Conservation (phyloP, 2,329 filamentous ascomycete species). For the Colletotrichum spinosum region DNA sequence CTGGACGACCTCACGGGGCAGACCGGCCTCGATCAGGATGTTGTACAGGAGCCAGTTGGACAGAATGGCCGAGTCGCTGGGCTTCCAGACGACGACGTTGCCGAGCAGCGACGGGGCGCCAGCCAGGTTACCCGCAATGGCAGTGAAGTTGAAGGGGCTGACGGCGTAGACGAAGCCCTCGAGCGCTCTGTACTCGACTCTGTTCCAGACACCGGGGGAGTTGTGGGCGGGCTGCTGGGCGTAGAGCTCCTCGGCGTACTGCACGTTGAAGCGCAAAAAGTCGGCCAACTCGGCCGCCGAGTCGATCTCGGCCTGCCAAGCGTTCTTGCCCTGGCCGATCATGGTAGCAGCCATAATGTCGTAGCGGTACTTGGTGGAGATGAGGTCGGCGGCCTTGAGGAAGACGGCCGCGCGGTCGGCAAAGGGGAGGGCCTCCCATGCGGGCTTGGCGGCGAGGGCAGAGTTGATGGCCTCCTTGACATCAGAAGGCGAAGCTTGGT, state of each 20-base stretch:
- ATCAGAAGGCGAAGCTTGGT: constrained; percentile 81
- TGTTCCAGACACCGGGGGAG: constrained; percentile 88
- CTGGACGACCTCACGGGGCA: constrained; percentile 91
- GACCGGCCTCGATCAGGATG: constrained; percentile 90
- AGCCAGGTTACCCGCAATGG: constrained; percentile 89
- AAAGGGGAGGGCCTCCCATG: constrained; percentile 90
- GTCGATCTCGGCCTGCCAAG: constrained; percentile 99
- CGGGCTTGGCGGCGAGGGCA: constrained; percentile 85
- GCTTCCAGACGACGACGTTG: constrained; percentile 97
- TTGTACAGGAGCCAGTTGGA: constrained; percentile 92
- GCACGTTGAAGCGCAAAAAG: constrained; percentile 94
- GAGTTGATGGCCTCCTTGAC: constrained; percentile 84
- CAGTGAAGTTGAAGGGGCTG: constrained; percentile 97
- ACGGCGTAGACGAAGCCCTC: constrained; percentile 97
- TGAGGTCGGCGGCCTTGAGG: constrained; percentile 93
- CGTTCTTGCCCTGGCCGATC: constrained; percentile 97
- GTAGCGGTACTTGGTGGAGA: constrained; percentile 93
- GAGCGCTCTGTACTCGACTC: constrained; percentile 87
- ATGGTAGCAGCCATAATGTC: constrained; percentile 97
- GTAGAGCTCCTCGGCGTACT: constrained; percentile 93
- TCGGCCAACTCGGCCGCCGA: constrained; percentile 91
- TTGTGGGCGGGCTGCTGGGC: constrained; percentile 88
- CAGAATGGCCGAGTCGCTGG: constrained; percentile 88
- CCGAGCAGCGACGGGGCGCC: constrained; percentile 88
- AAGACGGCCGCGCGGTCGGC: constrained; percentile 93